A percentile compares a stretch with the other conserved stretches of the same genome.
phyloP scores from a whole-genome alignment of 108 stramenopile genomes.

The Nannochloropsis salina region DNA sequence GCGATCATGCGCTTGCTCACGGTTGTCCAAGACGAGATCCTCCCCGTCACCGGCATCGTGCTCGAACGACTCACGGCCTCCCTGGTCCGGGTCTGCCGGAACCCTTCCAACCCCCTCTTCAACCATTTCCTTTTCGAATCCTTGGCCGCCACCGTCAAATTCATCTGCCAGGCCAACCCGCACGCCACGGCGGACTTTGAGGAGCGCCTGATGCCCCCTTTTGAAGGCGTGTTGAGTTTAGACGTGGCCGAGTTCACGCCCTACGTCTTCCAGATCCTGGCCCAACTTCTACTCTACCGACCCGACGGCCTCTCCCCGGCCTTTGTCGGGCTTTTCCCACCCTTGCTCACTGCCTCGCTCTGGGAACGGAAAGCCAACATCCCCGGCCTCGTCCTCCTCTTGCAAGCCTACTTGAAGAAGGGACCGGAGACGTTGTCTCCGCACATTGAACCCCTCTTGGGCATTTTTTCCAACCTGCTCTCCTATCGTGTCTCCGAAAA shows the following conservation, averaged over 20 bases:
- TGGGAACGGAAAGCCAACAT: constrained; percentile 91
- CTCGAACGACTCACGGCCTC: constrained; percentile 71
- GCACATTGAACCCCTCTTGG: constrained; percentile 62
- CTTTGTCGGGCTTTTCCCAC: constrained; percentile 72
- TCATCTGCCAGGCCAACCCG: constrained; percentile 63
- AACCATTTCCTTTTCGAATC: constrained; percentile 96
- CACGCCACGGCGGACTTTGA: constrained; percentile 64
- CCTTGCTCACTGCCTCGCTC: constrained; percentile 69
- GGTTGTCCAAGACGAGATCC: constrained; percentile 66
- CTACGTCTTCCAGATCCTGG: constrained; percentile 95
- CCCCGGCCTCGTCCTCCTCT: constrained; percentile 78
- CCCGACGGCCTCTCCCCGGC: constrained; percentile 56
- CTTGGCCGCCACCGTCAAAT: constrained; percentile 74
- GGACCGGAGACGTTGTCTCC: constrained; percentile 63
- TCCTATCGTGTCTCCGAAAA: constrained; percentile 58
- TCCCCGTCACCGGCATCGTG: constrained; percentile 74
- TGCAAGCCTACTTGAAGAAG: constrained; percentile 75
- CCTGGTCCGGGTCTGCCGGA: constrained; percentile 75
- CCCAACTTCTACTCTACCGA: constrained; percentile 82
- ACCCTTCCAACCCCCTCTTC: constrained; percentile 91
- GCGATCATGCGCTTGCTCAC: constrained; percentile 80
- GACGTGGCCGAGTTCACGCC: constrained; percentile 87
- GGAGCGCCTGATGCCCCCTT: constrained; percentile 72
- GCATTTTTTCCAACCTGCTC: constrained; percentile 82
- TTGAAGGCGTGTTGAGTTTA: constrained; percentile 79